phyloP scores from a whole-genome alignment of 805 yeast species.

The Torulaspora delbrueckii region DNA sequence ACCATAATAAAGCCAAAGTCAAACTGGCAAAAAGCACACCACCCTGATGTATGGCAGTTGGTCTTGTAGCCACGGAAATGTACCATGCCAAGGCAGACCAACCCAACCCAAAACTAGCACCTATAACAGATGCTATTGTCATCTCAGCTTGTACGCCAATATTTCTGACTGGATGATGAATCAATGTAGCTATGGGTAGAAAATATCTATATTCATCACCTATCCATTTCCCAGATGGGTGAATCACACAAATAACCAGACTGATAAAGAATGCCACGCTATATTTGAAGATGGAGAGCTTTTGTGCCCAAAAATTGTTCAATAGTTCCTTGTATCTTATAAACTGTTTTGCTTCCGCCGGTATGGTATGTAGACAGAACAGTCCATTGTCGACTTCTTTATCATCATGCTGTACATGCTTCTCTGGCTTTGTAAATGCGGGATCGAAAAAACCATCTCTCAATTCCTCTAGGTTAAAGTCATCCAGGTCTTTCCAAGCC shows the following conservation, averaged over 20 bases:
- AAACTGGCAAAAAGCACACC: conserved; percentile 43
- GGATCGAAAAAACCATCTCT: conserved; percentile 50
- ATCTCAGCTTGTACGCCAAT: conserved; percentile 47
- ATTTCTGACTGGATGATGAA: conserved; percentile 46
- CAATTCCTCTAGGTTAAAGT: conserved; percentile 41
- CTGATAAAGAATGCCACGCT: conserved; percentile 40
- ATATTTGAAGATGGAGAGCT: conserved; percentile 28
- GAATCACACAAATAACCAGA: conserved; percentile 38
- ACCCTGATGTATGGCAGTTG: conserved; percentile 41
- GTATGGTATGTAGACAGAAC: not conserved
- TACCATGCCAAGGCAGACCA: conserved; percentile 44
- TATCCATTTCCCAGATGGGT: conserved; percentile 40
- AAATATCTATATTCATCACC: conserved; percentile 39
- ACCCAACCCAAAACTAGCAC: conserved; percentile 41
- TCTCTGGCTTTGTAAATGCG: conserved; percentile 33
- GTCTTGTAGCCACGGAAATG: conserved; percentile 39
- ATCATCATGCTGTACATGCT: not conserved
- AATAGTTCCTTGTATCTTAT: not conserved
- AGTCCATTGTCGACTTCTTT: conserved; percentile 4
- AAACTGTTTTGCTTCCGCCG: not conserved
- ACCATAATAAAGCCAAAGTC: conserved; percentile 35
- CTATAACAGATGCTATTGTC: conserved; percentile 38
- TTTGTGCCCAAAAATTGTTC: conserved; percentile 4
- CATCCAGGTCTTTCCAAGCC: conserved; percentile 34
- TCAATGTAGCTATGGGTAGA: conserved; percentile 39